Evolutionary conservation across 2,329 filamentous ascomycete genomes (phyloP).

Genomic region (Cordyceps sp.): DNA sequence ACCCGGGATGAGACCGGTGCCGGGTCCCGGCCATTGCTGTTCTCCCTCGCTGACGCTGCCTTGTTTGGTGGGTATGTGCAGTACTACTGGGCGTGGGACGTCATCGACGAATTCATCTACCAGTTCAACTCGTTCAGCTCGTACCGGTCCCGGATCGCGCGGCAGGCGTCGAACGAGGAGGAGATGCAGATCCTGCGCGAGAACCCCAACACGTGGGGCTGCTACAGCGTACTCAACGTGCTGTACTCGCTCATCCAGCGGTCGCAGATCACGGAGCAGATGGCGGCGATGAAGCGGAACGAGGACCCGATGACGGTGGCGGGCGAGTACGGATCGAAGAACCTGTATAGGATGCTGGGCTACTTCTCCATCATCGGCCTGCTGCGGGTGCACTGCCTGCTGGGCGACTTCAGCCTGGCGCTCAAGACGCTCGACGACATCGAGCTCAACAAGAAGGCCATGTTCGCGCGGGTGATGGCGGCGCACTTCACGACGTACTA

Average conservation of each 20-base stretch:
- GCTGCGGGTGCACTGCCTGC: slow-evolving; percentile 84
- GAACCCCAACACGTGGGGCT: slow-evolving; percentile 98
- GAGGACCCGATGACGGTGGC: slow-evolving; percentile 80
- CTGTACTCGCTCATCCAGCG: slow-evolving; percentile 97
- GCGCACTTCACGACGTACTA: slow-evolving; percentile 99
- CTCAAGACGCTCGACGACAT: slow-evolving; percentile 99
- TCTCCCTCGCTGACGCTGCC: slow-evolving; percentile 5
- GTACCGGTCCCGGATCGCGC: slow-evolving; percentile 82
- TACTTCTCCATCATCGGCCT: slow-evolving; percentile 99
- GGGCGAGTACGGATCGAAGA: slow-evolving; percentile 87
- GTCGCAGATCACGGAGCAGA: slow-evolving; percentile 95
- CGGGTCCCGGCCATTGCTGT: no score
- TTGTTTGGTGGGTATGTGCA: slow-evolving; percentile 19
- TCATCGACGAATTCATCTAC: slow-evolving; percentile 99
- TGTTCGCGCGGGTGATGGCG: slow-evolving; percentile 98
- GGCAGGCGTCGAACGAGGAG: slow-evolving; percentile 71
- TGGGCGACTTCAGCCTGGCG: slow-evolving; percentile 94
- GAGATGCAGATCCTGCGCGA: slow-evolving; percentile 83
- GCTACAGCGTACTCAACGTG: slow-evolving; percentile 98
- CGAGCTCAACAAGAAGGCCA: slow-evolving; percentile 99
- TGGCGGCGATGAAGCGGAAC: slow-evolving; percentile 83
- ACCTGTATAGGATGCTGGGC: slow-evolving; percentile 92
- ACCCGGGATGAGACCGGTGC: background rate
- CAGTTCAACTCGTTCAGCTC: slow-evolving; percentile 99
- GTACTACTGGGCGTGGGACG: slow-evolving; percentile 99